Evolutionary conservation across 176 grass and related monocot genomes (phyloP).

Genomic region (Cenchrus americanus): DNA sequence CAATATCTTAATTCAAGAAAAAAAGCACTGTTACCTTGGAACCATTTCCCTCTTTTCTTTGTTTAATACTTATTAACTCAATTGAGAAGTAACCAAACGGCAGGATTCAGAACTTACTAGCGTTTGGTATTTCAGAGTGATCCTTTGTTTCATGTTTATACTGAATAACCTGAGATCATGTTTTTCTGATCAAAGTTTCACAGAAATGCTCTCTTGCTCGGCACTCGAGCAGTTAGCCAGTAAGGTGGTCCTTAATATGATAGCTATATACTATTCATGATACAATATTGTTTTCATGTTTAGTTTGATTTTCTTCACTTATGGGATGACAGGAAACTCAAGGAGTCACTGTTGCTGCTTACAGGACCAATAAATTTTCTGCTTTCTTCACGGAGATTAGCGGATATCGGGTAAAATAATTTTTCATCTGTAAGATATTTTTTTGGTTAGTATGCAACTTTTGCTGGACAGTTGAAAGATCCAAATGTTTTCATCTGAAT

Average conservation of each 20-base stretch:
- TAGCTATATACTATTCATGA: too few relatives aligned
- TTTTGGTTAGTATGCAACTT: not conserved
- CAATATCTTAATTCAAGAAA: not conserved
- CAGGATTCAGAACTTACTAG: not conserved
- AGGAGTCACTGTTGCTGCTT: too few relatives aligned
- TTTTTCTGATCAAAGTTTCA: not conserved
- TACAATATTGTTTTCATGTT: too few relatives aligned
- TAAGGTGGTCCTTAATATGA: too few relatives aligned
- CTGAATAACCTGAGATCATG: not conserved
- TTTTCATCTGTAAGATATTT: too few relatives aligned
- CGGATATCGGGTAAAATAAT: too few relatives aligned
- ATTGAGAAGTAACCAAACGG: not conserved
- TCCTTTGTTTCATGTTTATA: not conserved
- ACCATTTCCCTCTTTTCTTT: not conserved
- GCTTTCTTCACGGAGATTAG: too few relatives aligned
- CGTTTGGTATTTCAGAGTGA: not conserved
- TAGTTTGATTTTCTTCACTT: too few relatives aligned
- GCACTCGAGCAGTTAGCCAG: too few relatives aligned
- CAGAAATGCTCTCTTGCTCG: too few relatives aligned
- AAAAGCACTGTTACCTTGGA: slow-evolving; percentile 2
- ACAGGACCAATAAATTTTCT: too few relatives aligned
- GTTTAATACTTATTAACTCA: not conserved
- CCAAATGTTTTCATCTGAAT: not conserved
- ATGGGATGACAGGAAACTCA: too few relatives aligned
- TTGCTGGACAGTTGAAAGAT: not conserved